A percentile compares a stretch with the other conserved stretches of the same genome.
phyloP scores from a whole-genome alignment of 345 rosid genomes.

The Garcia nutans region DNA sequence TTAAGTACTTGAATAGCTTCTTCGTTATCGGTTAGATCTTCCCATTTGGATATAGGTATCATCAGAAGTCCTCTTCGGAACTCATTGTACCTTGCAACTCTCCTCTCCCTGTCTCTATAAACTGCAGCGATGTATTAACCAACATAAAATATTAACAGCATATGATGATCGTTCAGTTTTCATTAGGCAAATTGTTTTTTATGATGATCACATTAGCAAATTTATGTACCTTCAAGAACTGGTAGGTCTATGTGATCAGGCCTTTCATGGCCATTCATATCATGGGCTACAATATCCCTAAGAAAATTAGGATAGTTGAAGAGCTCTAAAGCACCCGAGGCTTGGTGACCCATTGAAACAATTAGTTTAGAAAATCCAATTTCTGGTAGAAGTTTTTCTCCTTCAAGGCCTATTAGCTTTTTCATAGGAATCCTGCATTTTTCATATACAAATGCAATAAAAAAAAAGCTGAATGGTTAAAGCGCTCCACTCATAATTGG shows the following conservation, averaged over 20 bases:
- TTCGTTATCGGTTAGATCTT: conserved; percentile 56
- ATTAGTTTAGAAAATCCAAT: conserved; percentile 45
- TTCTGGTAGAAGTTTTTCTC: conserved; percentile 34
- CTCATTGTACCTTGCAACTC: conserved; percentile 52
- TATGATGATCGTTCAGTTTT: too few relatives aligned
- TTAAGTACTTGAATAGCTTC: conserved; percentile 37
- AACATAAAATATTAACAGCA: too few relatives aligned
- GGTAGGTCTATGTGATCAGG: conserved; percentile 49
- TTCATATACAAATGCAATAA: too few relatives aligned
- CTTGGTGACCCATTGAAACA: conserved; percentile 75
- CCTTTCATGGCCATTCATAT: conserved; percentile 45
- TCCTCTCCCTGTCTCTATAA: conserved; percentile 64
- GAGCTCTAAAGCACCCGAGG: conserved; percentile 51
- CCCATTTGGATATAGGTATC: conserved; percentile 55
- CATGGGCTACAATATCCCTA: conserved; percentile 40
- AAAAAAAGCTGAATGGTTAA: too few relatives aligned
- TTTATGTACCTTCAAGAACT: conserved; percentile 47
- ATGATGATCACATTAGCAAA: too few relatives aligned
- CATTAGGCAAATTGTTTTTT: too few relatives aligned
- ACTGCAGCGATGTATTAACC: conserved; percentile 23
- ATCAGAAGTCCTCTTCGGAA: conserved; percentile 44
- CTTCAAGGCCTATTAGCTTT: conserved; percentile 39
- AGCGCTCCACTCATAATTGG: too few relatives aligned
- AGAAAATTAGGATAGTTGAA: conserved; percentile 60
- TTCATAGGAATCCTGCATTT: conserved; percentile 34